A percentile compares a stretch with the other conserved stretches of the same genome.
Conservation (phyloP, 2,329 filamentous ascomycete species). For the Talaromyces albobiverticillius region DNA sequence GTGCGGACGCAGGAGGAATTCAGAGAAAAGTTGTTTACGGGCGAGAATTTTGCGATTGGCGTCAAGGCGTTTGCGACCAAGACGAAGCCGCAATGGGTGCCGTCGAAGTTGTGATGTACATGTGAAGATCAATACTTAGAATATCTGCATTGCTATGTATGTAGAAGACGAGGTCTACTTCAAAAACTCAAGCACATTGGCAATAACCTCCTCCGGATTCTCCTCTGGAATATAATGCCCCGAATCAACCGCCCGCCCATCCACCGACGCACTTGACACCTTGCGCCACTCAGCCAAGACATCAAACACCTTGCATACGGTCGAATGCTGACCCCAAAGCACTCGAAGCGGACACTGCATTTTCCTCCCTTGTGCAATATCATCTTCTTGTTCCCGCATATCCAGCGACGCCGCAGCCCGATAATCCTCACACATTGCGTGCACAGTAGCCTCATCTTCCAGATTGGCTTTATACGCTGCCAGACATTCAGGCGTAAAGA, state of each 20-base stretch:
- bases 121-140: too few species aligned
- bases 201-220: conserved; percentile 46
- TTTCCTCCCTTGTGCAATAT: conserved; percentile 43
- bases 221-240: conserved; percentile 55
- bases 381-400: conserved; percentile 49
- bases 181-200: conserved; percentile 42
- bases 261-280: conserved; percentile 36
- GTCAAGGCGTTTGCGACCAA: conserved; percentile 74
- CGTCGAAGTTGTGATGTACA: conserved; percentile 34
- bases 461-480: conserved; percentile 44
- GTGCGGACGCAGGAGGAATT: conserved; percentile 56
- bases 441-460: conserved; percentile 41
- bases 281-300: conserved; percentile 51
- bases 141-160: too few species aligned
- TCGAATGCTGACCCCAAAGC: conserved; percentile 50
- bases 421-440: conserved; percentile 57
- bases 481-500: conserved; percentile 35
- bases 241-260: conserved; percentile 45
- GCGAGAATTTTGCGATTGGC: conserved; percentile 73
- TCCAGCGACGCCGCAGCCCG: conserved; percentile 53
- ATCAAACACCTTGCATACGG: conserved; percentile 52
- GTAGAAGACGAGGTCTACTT: too few species aligned
- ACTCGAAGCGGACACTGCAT: conserved; percentile 49
- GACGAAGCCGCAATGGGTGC: conserved; percentile 62
- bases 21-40: conserved; percentile 59